phyloP scores from a whole-genome alignment of 1,284 basidiomycete genomes.

The Microbotryomycetes sp. region DNA sequence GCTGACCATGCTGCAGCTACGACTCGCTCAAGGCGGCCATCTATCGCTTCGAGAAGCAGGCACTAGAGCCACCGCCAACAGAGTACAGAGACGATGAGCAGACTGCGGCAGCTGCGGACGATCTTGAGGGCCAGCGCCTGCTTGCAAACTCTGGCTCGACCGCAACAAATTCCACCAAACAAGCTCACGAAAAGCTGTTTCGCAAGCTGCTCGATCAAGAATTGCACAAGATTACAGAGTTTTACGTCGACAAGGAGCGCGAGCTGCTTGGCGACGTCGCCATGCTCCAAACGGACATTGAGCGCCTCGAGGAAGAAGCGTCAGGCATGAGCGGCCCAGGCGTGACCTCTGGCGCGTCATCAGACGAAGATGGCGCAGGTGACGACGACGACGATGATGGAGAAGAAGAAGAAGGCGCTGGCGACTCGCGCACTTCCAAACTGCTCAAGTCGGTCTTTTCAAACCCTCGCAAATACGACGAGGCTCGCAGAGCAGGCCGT shows the following conservation, averaged over 20 bases:
- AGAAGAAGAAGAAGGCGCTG: constrained; percentile 53
- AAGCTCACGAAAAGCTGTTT: constrained; percentile 50
- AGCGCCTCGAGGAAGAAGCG: constrained; percentile 30
- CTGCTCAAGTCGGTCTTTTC: constrained; percentile 29
- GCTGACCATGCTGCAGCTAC: constrained; percentile 51
- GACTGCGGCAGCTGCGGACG: constrained; percentile 55
- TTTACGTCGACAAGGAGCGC: constrained; percentile 70
- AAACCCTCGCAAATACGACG: constrained; percentile 23
- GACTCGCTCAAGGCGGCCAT: constrained; percentile 73
- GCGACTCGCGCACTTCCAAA: constrained; percentile 25
- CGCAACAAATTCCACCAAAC: constrained; percentile 25
- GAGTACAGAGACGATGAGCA: constrained; percentile 46
- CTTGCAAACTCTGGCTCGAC: not conserved
- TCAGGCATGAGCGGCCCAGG: constrained; percentile 58
- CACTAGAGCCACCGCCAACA: constrained; percentile 48
- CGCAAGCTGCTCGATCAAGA: constrained; percentile 71
- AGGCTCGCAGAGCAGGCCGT: constrained; percentile 32
- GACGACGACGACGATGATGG: constrained; percentile 55
- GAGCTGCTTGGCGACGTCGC: constrained; percentile 60
- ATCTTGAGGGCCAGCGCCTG: not conserved
- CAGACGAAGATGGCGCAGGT: constrained; percentile 50
- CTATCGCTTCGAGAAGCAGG: constrained; percentile 66
- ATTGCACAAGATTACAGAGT: constrained; percentile 68
- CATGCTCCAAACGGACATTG: constrained; percentile 59
- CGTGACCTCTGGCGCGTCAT: constrained; percentile 44